phyloP scores from a whole-genome alignment of 2,329 filamentous ascomycete species.

The Waltergamsia citrina region DNA sequence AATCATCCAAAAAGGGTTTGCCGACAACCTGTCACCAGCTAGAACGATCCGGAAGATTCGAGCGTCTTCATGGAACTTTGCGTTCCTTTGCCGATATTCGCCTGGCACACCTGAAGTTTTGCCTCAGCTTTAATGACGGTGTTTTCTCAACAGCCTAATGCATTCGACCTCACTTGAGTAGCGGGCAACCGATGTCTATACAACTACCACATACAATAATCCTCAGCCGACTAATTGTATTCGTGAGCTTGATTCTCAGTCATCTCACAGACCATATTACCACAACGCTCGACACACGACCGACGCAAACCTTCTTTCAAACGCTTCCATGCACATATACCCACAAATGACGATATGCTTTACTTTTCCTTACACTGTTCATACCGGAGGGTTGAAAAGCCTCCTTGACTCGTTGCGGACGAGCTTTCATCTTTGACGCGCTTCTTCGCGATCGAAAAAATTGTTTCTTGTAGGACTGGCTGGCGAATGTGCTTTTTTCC shows the following conservation, averaged over 20 bases:
- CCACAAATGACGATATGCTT: conserved; percentile 13
- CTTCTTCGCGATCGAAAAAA: neutral
- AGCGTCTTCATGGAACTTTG: too few relatives aligned
- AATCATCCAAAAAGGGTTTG: too few relatives aligned
- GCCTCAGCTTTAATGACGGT: neutral
- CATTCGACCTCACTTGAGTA: neutral
- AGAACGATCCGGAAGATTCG: too few relatives aligned
- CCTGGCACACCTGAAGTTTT: neutral
- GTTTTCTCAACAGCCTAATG: neutral
- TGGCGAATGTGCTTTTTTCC: neutral
- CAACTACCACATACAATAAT: conserved; percentile 1
- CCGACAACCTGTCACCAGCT: too few relatives aligned
- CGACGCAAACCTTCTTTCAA: neutral
- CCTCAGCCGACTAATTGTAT: conserved; percentile 1
- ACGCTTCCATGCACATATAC: conserved; percentile 11
- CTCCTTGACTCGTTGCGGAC: conserved; percentile 10
- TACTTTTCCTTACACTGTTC: conserved; percentile 7
- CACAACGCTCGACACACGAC: neutral
- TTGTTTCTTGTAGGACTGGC: conserved; percentile 1
- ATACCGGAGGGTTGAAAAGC: conserved; percentile 8
- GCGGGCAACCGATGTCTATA: conserved; percentile 2
- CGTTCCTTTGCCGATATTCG: too few relatives aligned
- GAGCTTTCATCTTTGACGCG: conserved; percentile 1
- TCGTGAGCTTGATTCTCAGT: neutral
- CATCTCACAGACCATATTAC: neutral